A percentile compares a stretch with the other conserved stretches of the same genome.
These are phyloP conservation scores for Bolboschoenoplectus hybrid DNA, from an alignment of 202 grass and related monocot genomes.

Conservation along the genomic window DNA sequence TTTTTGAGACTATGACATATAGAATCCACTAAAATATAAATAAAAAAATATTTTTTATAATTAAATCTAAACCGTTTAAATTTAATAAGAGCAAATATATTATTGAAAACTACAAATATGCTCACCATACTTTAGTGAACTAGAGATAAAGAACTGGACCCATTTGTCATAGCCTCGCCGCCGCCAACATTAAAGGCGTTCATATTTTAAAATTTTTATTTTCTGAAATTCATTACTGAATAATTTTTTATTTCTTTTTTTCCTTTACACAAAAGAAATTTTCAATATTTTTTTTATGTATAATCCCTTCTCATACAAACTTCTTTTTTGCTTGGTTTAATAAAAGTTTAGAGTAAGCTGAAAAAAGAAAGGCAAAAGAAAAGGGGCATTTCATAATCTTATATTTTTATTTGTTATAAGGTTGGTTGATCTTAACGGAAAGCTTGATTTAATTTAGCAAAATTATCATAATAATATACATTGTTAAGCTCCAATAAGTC, in stretches of 20 bases:
- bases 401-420: neutral
- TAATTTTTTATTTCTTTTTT: neutral
- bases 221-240: neutral
- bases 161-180: neutral
- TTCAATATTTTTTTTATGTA: too few species aligned
- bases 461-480: neutral
- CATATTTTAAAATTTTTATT: neutral
- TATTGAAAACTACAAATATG: too few species aligned
- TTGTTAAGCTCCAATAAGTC: neutral
- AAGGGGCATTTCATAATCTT: neutral
- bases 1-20: too few species aligned
- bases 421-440: neutral
- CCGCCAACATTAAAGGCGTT: slow-evolving; percentile 3
- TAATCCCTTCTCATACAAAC: too few species aligned
- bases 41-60: too few species aligned
- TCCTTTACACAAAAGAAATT: too few species aligned
- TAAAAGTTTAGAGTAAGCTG: too few species aligned
- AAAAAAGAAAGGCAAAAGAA: neutral
- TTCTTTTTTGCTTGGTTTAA: too few species aligned
- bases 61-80: too few species aligned
- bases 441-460: neutral
- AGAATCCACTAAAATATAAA: too few species aligned
- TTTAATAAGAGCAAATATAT: too few species aligned
- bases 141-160: neutral
- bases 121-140: too few species aligned